A percentile compares a stretch with the other conserved stretches of the same genome.
phyloP scores from a whole-genome alignment of 2,329 filamentous ascomycete genomes.

The Fusarium concolor region DNA sequence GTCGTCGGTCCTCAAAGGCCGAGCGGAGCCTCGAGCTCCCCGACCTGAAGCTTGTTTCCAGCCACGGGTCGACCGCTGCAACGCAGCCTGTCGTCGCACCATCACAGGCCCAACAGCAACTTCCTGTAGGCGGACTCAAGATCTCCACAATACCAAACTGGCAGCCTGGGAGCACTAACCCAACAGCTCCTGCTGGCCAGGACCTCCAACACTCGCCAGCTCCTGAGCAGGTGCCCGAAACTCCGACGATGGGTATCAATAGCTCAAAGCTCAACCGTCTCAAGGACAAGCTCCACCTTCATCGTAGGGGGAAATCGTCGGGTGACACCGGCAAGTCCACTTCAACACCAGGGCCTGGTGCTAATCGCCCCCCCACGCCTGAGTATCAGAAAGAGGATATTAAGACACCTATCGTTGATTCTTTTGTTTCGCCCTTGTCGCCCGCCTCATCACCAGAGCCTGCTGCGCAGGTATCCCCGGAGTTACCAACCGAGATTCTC shows the following conservation, averaged over 20 bases:
- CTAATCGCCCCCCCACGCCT: constrained; percentile 60
- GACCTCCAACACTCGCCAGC: constrained; percentile 17
- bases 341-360: constrained; percentile 35
- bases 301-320: constrained; percentile 41
- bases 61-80: constrained; percentile 63
- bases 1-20: constrained; percentile 62
- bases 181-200: constrained; percentile 25
- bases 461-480: constrained; percentile 51
- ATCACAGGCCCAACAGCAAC: constrained; percentile 34
- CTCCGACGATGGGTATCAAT: constrained; percentile 50
- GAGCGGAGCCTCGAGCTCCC: constrained; percentile 60
- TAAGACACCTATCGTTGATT: constrained; percentile 52
- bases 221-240: constrained; percentile 33
- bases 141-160: constrained; percentile 32
- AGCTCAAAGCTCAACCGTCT: constrained; percentile 50
- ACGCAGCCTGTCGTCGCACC: constrained; percentile 31
- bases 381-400: constrained; percentile 61
- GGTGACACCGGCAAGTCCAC: constrained; percentile 39
- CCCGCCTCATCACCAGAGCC: constrained; percentile 59
- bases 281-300: constrained; percentile 48
- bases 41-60: constrained; percentile 61
- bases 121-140: constrained; percentile 30
- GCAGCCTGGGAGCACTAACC: constrained; percentile 24
- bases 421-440: constrained; percentile 57
- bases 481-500: constrained; percentile 46